Conservation (phyloP, 805 yeast species). For the Suhomyces xylopsoci region DNA sequence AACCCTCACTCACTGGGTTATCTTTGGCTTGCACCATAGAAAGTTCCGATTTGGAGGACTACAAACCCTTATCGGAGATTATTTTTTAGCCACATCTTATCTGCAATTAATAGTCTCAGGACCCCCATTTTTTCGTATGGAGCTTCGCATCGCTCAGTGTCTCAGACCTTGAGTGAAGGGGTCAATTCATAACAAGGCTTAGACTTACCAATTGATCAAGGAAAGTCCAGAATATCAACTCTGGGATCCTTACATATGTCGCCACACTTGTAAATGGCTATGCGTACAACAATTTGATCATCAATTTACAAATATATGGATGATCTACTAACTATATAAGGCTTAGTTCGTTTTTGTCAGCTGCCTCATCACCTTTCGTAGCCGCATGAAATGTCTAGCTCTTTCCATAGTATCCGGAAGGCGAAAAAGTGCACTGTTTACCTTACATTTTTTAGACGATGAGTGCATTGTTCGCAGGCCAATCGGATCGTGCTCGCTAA, state of each 20-base stretch:
- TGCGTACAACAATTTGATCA: no score
- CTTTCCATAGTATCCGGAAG: neutral
- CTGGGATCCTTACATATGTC: no score
- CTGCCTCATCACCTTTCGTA: no score
- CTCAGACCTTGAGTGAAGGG: neutral
- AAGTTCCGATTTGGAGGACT: no score
- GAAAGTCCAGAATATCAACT: no score
- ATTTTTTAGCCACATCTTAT: neutral
- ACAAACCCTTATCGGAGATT: neutral
- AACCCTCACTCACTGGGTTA: no score
- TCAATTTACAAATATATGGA: no score
- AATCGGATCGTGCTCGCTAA: neutral
- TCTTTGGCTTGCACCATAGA: no score
- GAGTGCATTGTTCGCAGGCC: neutral
- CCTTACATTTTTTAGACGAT: neutral
- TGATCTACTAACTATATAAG: no score
- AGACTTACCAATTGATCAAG: neutral
- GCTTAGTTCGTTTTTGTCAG: no score
- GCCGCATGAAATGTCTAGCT: neutral
- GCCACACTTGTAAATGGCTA: no score
- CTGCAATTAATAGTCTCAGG: neutral
- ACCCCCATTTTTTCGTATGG: no score
- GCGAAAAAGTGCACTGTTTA: neutral
- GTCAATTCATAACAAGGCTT: neutral
- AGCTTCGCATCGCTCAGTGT: neutral